Evolutionary conservation across 257 asterid species (phyloP), one percentile per base, ranked within the genome.

Genomic region (Forsythia viridissima): DNA sequence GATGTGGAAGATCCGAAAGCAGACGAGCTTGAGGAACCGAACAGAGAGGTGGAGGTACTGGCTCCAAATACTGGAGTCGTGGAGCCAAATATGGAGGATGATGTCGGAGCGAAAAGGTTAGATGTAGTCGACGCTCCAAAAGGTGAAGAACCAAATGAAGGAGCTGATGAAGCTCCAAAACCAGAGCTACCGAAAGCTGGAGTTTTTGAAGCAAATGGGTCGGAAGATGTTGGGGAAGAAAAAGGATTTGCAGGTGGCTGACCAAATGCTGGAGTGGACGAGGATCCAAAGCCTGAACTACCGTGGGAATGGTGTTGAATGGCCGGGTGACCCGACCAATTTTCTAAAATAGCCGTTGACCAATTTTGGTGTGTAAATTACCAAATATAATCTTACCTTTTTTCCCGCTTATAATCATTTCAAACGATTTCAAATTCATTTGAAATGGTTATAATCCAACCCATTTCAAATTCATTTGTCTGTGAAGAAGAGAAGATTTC

Each of bases 141-240:
- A 37, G 97, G 88, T 70, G 97, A 89, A 80, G 99, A 84, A 66
- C 88, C 86, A 91, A 95, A 93, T 46, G 93, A 80, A 57, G 98
- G 76, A 70, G 96, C 80, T 68, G 96, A 36, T 75, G 97, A 77
- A 79, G 91, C 9, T 86, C 92, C 97, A 83, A 95, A 95, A 70
- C 91, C 94, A 39, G 97, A 24, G 84, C 82, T 69, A 52, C 76
- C 81, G 65, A 95, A 92, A 37, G 82, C 80, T 63, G 93, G 88
- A 70, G 91, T 79, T 88, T 92, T 93, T 71, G 90, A 86, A 75
- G 95, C 98, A 86, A 93, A 93, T 70, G 92, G 98, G 81, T 90
- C 93, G 70, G 96, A 76, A 63, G 94, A 18, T 57, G 97, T 79
- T 37, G 86, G n/a, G 18, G 86, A 73, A 24, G 89, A 81, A 67